A percentile compares a stretch with the other conserved stretches of the same genome.
phyloP scores from a whole-genome alignment of 257 asterid genomes.

The Anisodus acutangulus region DNA sequence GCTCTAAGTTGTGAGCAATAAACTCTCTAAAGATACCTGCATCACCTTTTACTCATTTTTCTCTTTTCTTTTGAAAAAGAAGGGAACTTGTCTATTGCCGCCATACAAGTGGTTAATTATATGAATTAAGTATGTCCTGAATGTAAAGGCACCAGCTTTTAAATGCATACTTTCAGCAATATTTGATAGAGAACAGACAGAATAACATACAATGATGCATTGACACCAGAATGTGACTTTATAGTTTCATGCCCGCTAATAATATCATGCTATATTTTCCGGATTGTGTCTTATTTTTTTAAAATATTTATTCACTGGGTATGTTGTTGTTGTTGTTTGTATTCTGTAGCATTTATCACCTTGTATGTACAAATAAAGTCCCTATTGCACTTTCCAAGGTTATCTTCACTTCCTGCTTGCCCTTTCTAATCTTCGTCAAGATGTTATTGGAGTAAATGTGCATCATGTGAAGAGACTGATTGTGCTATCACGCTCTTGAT shows the following conservation, averaged over 20 bases:
- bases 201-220: background rate
- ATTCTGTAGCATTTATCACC: background rate
- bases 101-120: background rate
- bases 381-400: background rate
- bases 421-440: slow-evolving; percentile 18
- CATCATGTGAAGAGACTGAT: background rate
- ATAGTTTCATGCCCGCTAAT: background rate
- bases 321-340: too few species aligned
- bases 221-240: background rate
- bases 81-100: background rate
- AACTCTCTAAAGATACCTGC: background rate
- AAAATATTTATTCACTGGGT: too few species aligned
- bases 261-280: background rate
- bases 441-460: background rate
- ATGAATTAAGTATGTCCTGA: background rate
- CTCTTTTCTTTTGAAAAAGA: background rate
- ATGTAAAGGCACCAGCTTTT: background rate
- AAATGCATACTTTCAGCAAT: background rate
- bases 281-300: background rate
- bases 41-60: background rate
- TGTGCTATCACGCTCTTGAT: background rate
- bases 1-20: too few species aligned
- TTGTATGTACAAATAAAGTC: background rate
- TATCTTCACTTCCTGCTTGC: background rate
- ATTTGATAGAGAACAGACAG: background rate